phyloP scores from a whole-genome alignment of 2,329 filamentous ascomycete species.

The Acrodontium crateriforme region DNA sequence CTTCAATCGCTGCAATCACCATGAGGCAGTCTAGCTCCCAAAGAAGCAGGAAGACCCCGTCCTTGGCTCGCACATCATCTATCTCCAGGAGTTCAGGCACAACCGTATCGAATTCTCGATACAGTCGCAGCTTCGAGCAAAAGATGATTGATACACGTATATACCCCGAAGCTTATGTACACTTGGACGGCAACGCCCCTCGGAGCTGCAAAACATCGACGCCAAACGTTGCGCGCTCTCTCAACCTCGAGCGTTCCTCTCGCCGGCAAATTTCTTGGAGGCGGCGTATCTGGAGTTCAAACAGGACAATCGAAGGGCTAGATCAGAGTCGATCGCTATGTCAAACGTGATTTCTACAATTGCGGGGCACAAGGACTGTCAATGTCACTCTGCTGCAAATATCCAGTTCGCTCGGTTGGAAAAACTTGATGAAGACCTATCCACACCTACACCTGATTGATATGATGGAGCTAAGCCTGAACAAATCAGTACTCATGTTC shows the following conservation, averaged over 20 bases:
- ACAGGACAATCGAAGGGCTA: slow-evolving; percentile 7
- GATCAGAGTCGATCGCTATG: slow-evolving; percentile 7
- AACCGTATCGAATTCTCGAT: slow-evolving; percentile 11
- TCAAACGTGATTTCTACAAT: slow-evolving; percentile 7
- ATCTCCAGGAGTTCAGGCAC: too few relatives aligned
- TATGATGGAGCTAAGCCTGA: slow-evolving; percentile 19
- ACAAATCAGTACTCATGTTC: slow-evolving; percentile 15
- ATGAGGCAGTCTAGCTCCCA: slow-evolving; percentile 1
- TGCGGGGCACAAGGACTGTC: slow-evolving; percentile 6
- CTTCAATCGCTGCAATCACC: neutral
- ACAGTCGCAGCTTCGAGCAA: slow-evolving; percentile 16
- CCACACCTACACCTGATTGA: slow-evolving; percentile 19
- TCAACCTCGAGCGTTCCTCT: slow-evolving; percentile 8
- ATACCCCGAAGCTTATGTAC: slow-evolving; percentile 7
- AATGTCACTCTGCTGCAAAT: slow-evolving; percentile 4
- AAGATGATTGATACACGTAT: slow-evolving; percentile 13
- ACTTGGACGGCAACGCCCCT: slow-evolving; percentile 4
- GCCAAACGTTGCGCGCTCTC: slow-evolving; percentile 6
- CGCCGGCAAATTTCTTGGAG: slow-evolving; percentile 8
- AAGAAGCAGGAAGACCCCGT: slow-evolving; percentile 1
- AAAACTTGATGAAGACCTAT: slow-evolving; percentile 21
- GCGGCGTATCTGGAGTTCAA: slow-evolving; percentile 9
- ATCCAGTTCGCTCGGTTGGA: slow-evolving; percentile 24
- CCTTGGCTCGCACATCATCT: too few relatives aligned
- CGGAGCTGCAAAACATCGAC: slow-evolving; percentile 9